Base-by-base conservation (phyloP, 495 filamentous ascomycete species). In the Aspergillus heteromorphus region DNA sequence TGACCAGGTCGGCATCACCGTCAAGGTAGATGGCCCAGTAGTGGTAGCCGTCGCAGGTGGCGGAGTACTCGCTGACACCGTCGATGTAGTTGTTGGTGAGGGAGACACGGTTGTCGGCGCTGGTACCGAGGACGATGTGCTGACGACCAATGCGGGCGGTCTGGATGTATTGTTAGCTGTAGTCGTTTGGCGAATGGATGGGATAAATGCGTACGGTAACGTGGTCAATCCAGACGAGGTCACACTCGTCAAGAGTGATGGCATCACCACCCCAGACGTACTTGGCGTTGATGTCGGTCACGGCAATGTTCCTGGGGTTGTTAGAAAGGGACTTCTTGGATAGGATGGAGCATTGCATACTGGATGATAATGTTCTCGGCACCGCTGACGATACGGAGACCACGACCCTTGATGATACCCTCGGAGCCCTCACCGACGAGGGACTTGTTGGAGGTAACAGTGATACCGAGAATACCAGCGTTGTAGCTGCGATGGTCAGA, bases 191-290 rank as follows among this genome's bases (percentile, higher is more conserved):
- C 16, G 5, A 23, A 23, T 8, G 8, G 16, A 19, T 1, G 43
- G 38, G 23, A 38, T 38, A n/a, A 18, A 7, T 14, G 31, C 57
- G 17, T 59, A 69, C 74, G 61, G 68, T 73, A 36, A 78, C 75
- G 60, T 76, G 72, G 61, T 74, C 75, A 54, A 79, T 73, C 74
- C 74, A 78, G 61, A 78, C 57, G 55, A 75, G 42, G 57, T 75
- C 72, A 29, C 55, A 49, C 55, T 71, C 64, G 50, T 74, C 62
- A 38, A 78, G 54, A 51, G 73, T 75, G 58, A 78, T 75, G 25
- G 67, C 74, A 49, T 78, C 74, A 47, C 74, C 74, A 55, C 74
- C 74, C 74, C 73, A 78, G 59, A 78, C 73, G 62, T 78, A 78
- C 48, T 75, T 56, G 54, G 73, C 65, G 67, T 78, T 77, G 49